These are phyloP conservation scores for Phytomonas sp. DNA, from an alignment of 208 protist genomes.

Conservation along the genomic window DNA sequence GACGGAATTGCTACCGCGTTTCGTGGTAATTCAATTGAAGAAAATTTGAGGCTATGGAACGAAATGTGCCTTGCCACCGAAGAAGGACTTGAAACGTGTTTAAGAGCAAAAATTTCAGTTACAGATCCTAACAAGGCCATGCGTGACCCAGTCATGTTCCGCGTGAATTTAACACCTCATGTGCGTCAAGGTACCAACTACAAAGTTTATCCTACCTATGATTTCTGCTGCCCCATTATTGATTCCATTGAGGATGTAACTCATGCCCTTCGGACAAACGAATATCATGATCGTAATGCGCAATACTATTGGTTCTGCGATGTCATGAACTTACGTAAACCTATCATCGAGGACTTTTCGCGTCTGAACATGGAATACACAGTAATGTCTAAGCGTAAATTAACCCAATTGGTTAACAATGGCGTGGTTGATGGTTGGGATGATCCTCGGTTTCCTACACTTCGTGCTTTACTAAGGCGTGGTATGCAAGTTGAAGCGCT, in stretches of 20 bases:
- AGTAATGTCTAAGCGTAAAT: conserved; percentile 98
- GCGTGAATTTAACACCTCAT: conserved; percentile 91
- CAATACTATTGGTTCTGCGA: conserved; percentile 97
- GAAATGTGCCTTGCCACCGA: conserved; percentile 90
- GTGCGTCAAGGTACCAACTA: conserved; percentile 87
- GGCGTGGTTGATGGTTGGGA: conserved; percentile 96
- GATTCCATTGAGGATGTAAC: conserved; percentile 98
- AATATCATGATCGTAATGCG: conserved; percentile 97
- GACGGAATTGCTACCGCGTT: conserved; percentile 86
- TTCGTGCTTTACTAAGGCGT: conserved; percentile 92
- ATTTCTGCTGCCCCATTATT: conserved; percentile 99
- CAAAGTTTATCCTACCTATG: conserved; percentile 97
- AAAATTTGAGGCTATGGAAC: conserved; percentile 93
- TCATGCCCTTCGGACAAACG: conserved; percentile 96
- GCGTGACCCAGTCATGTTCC: conserved; percentile 97
- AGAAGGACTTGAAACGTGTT: conserved; percentile 88
- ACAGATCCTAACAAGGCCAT: conserved; percentile 93
- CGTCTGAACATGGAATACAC: conserved; percentile 98
- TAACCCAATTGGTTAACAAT: conserved; percentile 96
- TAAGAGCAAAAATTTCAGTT: conserved; percentile 97
- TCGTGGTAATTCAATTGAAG: conserved; percentile 88
- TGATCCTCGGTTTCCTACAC: conserved; percentile 98
- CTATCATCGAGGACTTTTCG: conserved; percentile 93
- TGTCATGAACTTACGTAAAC: conserved; percentile 82
- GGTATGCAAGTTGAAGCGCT: conserved; percentile 96